Conservation (phyloP, 129 eudicot genomes). For the Artemisia annua region DNA sequence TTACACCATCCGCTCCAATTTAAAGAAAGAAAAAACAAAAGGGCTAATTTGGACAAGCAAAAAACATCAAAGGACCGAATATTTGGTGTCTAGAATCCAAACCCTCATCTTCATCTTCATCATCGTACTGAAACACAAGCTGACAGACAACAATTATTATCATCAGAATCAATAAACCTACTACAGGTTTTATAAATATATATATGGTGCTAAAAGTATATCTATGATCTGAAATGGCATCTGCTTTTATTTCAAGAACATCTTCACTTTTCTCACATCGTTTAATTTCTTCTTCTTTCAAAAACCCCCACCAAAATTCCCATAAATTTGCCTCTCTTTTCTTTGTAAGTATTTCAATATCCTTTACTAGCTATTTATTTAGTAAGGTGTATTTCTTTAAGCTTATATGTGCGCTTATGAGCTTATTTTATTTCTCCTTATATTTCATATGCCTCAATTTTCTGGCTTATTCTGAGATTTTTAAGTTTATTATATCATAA, state of each 20-base stretch:
- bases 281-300: constrained; percentile 34
- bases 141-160: too few species aligned
- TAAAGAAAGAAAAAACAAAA: background rate
- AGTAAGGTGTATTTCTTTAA: too few species aligned
- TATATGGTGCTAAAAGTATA: constrained; percentile 23
- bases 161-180: too few species aligned
- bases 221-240: constrained; percentile 49
- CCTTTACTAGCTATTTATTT: background rate
- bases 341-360: constrained; percentile 33
- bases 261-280: constrained; percentile 34
- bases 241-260: constrained; percentile 51
- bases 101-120: constrained; percentile 28
- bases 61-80: background rate
- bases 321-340: constrained; percentile 30
- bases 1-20: background rate
- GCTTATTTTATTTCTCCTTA: too few species aligned
- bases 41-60: constrained; percentile 5
- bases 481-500: too few species aligned
- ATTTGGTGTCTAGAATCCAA: background rate
- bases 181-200: background rate
- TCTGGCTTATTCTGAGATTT: too few species aligned
- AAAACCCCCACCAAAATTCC: constrained; percentile 25
- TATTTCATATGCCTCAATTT: too few species aligned
- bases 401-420: too few species aligned
- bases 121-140: constrained; percentile 25